Base-by-base conservation (phyloP, 208 protist genomes). In the Trypanosoma scelopori region DNA sequence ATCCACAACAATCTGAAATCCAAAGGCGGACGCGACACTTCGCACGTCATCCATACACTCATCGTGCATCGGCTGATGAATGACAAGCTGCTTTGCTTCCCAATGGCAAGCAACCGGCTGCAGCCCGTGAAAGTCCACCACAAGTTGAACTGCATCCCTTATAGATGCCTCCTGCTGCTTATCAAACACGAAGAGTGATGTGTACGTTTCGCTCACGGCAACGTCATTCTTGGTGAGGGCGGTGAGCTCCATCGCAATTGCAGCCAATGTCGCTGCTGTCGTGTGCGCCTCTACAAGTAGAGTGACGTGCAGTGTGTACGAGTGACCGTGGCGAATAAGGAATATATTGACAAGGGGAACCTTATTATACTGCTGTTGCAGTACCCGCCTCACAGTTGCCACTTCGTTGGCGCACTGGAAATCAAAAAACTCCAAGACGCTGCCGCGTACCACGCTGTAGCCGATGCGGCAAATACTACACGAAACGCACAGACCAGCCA, bases 361-460 rank as follows among this genome's bases (percentile, higher is more conserved):
- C 41, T 66, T 67, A 35, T 77, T 56, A 28, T 83, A 92, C 3
- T 80, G 43, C 59, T 91, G 82, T 46, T 37, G 32, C 32, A 95
- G 77, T 67, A 66, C 74, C 30, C 72, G 72, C 16, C 89, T 82
- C 45, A 95, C 80, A 3, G 35, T 49, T 25, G 76, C 30, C 35
- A 93, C 81, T 45, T 95, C 89, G 3, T 81, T 69, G 1, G 74
- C 85, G 62, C 71, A 78, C 58, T 95, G 90, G 74, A 73, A 89
- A 55, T 95, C 90, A 58, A 95, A 95, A 52, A 95, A 95, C 69
- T 95, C 86, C 11, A 92, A 57, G 3, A 93, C 52, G 37, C 81
- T 78, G 27, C 71, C 78, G 32, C 76, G 70, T 47, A 91, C 73
- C 3, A 95, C 62, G 6, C 46, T 41, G 69, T 88, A 93, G 16